Evolutionary conservation across 2,329 filamentous ascomycete species (phyloP), one percentile per base, ranked within the genome.

Genomic region (Fusarium mundagurra): DNA sequence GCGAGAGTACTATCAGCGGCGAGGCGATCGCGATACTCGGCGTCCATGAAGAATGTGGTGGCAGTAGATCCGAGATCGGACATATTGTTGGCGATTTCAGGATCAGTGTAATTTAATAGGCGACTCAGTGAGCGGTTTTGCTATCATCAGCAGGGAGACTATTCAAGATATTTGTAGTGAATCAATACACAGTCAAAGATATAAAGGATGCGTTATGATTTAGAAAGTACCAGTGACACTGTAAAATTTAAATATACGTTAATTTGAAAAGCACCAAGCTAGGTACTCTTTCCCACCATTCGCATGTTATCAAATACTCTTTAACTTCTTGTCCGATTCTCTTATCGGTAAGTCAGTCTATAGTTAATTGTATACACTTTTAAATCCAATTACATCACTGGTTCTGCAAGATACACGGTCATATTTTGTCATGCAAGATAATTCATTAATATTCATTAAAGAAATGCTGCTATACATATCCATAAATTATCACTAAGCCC

Each of bases 391-490:
- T 22, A 22, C 13, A 22, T 12, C 45, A 29, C 45, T 17, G 4
- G 7, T 31, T 31, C 8, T 17, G 45, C 27, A 47, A 47, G 20
- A 16, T 20, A 16, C 45, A 22, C 27, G 14, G 4, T 29, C 16
- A 13, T n/a, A 33, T 7, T n/a, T 36, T 27, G 13, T 20, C 18
- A 27, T 39, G 27, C 12, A 31, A 66, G 39, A 64, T 72, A 45
- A 27, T 66, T 54, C 72, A 74, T 68, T 73, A 57, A 64, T 67
- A 54, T 59, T 54, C 63, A 72, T 68, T 64, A 69, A 69, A 54
- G 41, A 64, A 55, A 65, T 70, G 48, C 57, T 76, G 59, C 53
- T 63, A 50, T 65, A 62, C 85, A 45, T 24, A 58, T 57, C 68
- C 61, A 67, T 61, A 71, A 39, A 43, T 60, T 50, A 67, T 77